These are phyloP conservation scores for Solanum paucissectum DNA, from an alignment of 257 asterid genomes.

Conservation along the genomic window DNA sequence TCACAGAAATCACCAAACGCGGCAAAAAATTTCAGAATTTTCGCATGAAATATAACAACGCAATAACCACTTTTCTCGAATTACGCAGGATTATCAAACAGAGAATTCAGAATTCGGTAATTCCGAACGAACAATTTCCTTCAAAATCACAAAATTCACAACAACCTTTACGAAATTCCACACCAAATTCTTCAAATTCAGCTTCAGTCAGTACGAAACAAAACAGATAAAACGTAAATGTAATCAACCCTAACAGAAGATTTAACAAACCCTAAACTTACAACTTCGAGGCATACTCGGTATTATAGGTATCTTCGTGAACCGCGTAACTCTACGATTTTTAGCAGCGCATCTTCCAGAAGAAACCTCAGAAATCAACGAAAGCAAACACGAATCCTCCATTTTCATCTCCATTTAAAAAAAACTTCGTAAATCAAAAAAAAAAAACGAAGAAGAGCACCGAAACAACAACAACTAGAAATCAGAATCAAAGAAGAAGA, in stretches of 20 bases:
- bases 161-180: not conserved
- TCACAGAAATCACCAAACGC: not conserved
- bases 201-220: not conserved
- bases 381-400: conserved; percentile 33
- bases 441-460: not conserved
- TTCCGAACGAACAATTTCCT: not conserved
- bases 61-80: not conserved
- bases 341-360: conserved; percentile 50
- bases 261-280: conserved; percentile 61
- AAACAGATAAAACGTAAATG: not conserved
- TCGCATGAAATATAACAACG: not conserved
- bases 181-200: not conserved
- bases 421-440: not conserved
- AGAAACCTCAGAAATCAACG: conserved; percentile 14
- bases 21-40: not conserved
- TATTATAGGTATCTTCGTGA: conserved; percentile 36
- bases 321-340: conserved; percentile 45
- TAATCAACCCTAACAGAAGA: conserved; percentile 7
- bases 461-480: not conserved
- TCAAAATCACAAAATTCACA: not conserved
- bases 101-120: not conserved
- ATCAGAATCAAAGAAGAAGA: not conserved
- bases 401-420: conserved; percentile 21
- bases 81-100: not conserved
- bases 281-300: conserved; percentile 49